phyloP scores from a whole-genome alignment of 2,329 filamentous ascomycete species.

The Ophiocordyceps sinensis region DNA sequence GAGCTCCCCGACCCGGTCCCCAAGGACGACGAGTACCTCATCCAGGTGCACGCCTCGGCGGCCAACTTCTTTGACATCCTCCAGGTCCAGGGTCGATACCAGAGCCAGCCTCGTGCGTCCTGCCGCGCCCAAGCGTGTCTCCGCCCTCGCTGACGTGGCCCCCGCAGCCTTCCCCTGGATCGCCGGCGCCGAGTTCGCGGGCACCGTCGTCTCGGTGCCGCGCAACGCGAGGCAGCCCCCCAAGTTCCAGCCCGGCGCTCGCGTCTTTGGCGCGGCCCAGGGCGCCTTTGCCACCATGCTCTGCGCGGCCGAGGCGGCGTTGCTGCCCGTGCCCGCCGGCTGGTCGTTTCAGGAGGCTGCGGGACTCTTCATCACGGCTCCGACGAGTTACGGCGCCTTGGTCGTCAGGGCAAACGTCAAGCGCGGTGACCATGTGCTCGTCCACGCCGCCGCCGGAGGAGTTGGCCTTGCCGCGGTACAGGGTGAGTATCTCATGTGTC shows the following conservation, averaged over 20 bases:
- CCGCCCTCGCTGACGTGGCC: neutral
- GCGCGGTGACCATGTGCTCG: constrained; percentile 70
- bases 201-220: constrained; percentile 56
- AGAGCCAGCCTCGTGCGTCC: constrained; percentile 66
- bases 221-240: constrained; percentile 28
- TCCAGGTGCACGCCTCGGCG: constrained; percentile 73
- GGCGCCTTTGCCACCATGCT: constrained; percentile 75
- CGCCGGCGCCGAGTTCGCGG: constrained; percentile 76
- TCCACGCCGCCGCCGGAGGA: constrained; percentile 85
- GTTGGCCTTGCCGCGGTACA: constrained; percentile 87
- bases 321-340: constrained; percentile 62
- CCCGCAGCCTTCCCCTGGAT: constrained; percentile 61
- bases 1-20: constrained; percentile 63
- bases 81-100: constrained; percentile 91
- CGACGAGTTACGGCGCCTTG: constrained; percentile 75
- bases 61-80: constrained; percentile 97
- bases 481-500: no score
- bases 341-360: constrained; percentile 80
- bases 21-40: constrained; percentile 61
- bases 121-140: no score
- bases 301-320: constrained; percentile 46
- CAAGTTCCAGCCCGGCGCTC: constrained; percentile 62
- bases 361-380: constrained; percentile 81
- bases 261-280: constrained; percentile 76
- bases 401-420: constrained; percentile 66